Evolutionary conservation across 2,329 filamentous ascomycete genomes (phyloP), one percentile per base, ranked within the genome.

Genomic region (Nigrospora sphaerica): DNA sequence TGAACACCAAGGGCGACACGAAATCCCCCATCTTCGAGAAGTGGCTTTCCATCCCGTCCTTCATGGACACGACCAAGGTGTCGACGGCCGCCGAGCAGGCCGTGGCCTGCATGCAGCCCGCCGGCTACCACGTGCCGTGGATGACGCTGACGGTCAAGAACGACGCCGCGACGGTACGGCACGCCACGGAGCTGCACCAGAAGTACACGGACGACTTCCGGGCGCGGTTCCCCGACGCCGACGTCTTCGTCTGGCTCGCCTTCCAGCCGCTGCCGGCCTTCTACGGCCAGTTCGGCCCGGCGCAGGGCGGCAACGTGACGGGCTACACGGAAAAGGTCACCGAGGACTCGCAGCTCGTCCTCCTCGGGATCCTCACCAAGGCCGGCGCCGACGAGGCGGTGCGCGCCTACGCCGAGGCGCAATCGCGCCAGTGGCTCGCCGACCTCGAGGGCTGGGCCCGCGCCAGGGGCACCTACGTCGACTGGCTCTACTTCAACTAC

Each of bases 401-500:
- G 37, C 37, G 17, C 17, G 37, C 37, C 4, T 32, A 40, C 23
- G 16, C 23, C 39, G 14, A 32, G 7, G 23, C n/a, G 7, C 39
- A 40, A 7, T 32, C 39, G 13, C 14, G 9, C 7, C 16, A 9
- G 14, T 40, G 39, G 23, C 14, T 32, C 10, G 19, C 4, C 19
- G 23, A 32, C 19, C 23, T 40, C 16, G 38, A 40, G 38, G 14
- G 19, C 14, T 31, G 38, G 13, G 9, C 23, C 23, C 39, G 14
- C 14, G 4, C n/a, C 14, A 19, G 3, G 39, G 23, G 7, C 23
- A 32, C 14, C 23, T 32, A 32, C 14, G 39, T 32, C 14, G 43
- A 54, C 1, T 67, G 63, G 53, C 59, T 63, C 46, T 65, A 66
- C 49, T 59, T 69, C 46, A 69, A 67, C 54, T 69, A 69, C 46